Evolutionary conservation across 1,284 basidiomycete species (phyloP).

Genomic region (Trametes polyzona): DNA sequence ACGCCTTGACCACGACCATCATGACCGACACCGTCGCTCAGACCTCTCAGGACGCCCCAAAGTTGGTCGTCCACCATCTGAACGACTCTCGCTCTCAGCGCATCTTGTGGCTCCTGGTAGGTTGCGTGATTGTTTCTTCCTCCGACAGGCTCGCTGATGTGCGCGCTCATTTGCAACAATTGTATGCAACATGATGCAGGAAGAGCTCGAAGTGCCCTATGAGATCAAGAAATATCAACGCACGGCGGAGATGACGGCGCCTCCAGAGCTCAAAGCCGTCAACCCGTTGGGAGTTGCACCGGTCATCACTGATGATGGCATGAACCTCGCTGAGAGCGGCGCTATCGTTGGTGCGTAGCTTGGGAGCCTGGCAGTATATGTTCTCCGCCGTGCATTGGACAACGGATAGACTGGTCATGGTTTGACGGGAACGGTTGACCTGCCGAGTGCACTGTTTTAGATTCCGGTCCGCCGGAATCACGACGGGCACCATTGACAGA

Average conservation of each 20-base stretch:
- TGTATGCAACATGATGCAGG: slow-evolving; percentile 36
- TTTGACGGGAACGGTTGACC: too few species aligned
- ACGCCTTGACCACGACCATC: slow-evolving; percentile 12
- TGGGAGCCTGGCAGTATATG: not conserved
- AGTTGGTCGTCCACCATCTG: slow-evolving; percentile 51
- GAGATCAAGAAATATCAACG: slow-evolving; percentile 53
- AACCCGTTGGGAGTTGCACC: slow-evolving; percentile 41
- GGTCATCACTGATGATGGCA: slow-evolving; percentile 39
- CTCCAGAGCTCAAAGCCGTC: slow-evolving; percentile 38
- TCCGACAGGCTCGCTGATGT: not conserved
- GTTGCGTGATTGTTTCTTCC: not conserved
- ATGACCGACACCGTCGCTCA: slow-evolving; percentile 13
- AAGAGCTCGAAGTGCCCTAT: slow-evolving; percentile 54
- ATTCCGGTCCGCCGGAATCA: not conserved
- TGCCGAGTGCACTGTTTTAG: too few species aligned
- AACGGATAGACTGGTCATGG: too few species aligned
- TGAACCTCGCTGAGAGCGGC: slow-evolving; percentile 41
- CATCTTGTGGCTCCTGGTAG: slow-evolving; percentile 57
- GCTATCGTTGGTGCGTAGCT: slow-evolving; percentile 37
- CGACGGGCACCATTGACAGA: too few species aligned
- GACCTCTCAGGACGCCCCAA: slow-evolving; percentile 5
- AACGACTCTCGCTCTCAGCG: slow-evolving; percentile 56
- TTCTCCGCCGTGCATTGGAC: not conserved
- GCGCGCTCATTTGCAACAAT: not conserved
- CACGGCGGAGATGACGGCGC: slow-evolving; percentile 40